Conservation (phyloP, 768 basidiomycete genomes). For the Leccinum subtestaceum region DNA sequence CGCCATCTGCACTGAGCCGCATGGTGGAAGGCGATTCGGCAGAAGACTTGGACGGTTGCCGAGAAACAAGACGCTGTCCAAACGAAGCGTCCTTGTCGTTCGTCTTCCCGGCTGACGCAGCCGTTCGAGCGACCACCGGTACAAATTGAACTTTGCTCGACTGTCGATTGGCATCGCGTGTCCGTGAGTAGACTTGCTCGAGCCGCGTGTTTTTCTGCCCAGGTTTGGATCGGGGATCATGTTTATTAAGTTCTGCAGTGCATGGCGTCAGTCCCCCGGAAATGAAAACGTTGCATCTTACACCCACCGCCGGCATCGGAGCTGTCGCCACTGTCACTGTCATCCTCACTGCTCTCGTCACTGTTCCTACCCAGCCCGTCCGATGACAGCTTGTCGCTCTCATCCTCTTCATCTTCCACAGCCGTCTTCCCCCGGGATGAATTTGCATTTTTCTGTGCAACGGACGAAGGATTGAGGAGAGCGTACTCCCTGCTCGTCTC, state of each 20-base stretch:
- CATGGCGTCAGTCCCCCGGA: constrained; percentile 12
- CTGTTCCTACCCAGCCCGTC: constrained; percentile 47
- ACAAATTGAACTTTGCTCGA: constrained; percentile 59
- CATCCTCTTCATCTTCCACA: constrained; percentile 87
- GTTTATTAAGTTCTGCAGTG: constrained; percentile 46
- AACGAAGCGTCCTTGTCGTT: constrained; percentile 59
- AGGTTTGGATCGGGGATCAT: constrained; percentile 54
- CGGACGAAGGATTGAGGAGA: constrained; percentile 87
- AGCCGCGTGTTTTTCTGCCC: constrained; percentile 47
- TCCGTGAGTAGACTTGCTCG: constrained; percentile 44
- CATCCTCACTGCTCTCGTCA: constrained; percentile 46
- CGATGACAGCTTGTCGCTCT: constrained; percentile 68
- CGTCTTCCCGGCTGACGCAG: constrained; percentile 25
- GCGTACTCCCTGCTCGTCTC: constrained; percentile 84
- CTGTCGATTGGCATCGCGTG: constrained; percentile 41
- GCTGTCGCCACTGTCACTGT: constrained; percentile 44
- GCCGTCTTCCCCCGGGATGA: constrained; percentile 59
- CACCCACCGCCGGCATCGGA: constrained; percentile 56
- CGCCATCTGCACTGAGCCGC: constrained; percentile 48
- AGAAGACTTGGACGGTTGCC: constrained; percentile 9
- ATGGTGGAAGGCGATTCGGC: constrained; percentile 16
- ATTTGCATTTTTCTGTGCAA: constrained; percentile 45
- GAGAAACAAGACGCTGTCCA: constrained; percentile 58
- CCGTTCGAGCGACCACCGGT: constrained; percentile 52
- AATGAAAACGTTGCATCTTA: constrained; percentile 9